phyloP scores from a whole-genome alignment of 2,329 filamentous ascomycete genomes.

The Epichloe bromicola region DNA sequence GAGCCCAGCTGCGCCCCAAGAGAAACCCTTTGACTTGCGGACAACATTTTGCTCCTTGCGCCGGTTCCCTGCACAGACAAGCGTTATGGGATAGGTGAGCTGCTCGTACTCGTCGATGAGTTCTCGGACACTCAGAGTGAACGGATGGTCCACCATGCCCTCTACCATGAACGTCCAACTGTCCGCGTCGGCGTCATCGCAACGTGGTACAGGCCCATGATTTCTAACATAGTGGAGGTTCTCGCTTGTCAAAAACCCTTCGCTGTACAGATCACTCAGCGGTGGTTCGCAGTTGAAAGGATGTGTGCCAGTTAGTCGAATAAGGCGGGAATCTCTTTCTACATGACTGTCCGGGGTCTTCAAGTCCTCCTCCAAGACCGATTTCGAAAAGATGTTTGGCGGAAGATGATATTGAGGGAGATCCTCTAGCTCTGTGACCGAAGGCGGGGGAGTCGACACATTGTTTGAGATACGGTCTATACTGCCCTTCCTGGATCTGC shows the following conservation, averaged over 20 bases:
- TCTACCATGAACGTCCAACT: slow-evolving; percentile 77
- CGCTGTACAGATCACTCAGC: slow-evolving; percentile 60
- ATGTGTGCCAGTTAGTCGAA: slow-evolving; percentile 76
- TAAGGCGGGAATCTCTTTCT: slow-evolving; percentile 64
- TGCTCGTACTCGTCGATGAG: slow-evolving; percentile 66
- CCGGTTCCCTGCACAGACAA: slow-evolving; percentile 85
- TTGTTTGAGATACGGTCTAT: slow-evolving; percentile 10
- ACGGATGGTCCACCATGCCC: slow-evolving; percentile 67
- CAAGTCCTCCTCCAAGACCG: slow-evolving; percentile 60
- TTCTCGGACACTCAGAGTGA: slow-evolving; percentile 58
- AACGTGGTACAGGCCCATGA: slow-evolving; percentile 69
- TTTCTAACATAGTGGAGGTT: slow-evolving; percentile 89
- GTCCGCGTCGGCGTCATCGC: slow-evolving; percentile 57
- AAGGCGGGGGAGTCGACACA: not conserved
- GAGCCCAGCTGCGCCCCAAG: slow-evolving; percentile 78
- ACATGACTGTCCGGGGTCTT: slow-evolving; percentile 78
- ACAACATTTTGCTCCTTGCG: slow-evolving; percentile 89
- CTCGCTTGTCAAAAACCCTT: slow-evolving; percentile 75
- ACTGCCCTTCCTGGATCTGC: slow-evolving; percentile 22
- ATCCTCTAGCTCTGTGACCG: not conserved
- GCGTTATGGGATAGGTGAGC: slow-evolving; percentile 72
- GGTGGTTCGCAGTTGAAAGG: slow-evolving; percentile 88
- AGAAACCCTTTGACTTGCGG: slow-evolving; percentile 85
- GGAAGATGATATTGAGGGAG: slow-evolving; percentile 47
- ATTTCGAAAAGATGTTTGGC: slow-evolving; percentile 45